Conservation (phyloP, 1,284 basidiomycete species). For the Cutaneotrichosporon sp. region DNA sequence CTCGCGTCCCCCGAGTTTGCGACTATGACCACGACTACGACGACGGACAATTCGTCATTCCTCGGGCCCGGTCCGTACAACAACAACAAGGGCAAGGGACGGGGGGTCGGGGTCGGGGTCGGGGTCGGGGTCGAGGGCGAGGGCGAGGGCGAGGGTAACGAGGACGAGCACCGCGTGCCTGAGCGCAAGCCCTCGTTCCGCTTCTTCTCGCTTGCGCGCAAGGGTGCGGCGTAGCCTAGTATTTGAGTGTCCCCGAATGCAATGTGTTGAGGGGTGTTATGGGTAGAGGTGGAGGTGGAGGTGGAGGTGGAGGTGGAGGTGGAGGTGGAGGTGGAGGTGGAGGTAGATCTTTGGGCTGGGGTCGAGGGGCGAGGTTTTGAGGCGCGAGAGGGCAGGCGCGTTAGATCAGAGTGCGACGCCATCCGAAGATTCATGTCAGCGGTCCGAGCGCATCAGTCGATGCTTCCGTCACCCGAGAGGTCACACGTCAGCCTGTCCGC, state of each 20-base stretch:
- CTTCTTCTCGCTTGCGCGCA: constrained; percentile 46
- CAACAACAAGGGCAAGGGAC: not conserved
- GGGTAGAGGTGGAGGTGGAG: not conserved
- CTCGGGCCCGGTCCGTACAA: not conserved
- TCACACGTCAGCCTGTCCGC: too few relatives aligned
- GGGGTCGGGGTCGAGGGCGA: not conserved
- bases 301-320: not conserved
- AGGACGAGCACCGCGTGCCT: constrained; percentile 19
- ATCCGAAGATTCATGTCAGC: too few relatives aligned
- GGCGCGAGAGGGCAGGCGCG: too few relatives aligned
- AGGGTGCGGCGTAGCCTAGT: constrained; percentile 21
- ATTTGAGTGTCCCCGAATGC: not conserved
- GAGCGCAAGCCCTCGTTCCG: constrained; percentile 42
- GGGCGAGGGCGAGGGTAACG: constrained; percentile 8
- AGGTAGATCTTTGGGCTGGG: too few relatives aligned
- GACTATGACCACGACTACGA: not conserved
- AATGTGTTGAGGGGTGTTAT: not conserved
- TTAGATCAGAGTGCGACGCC: too few relatives aligned
- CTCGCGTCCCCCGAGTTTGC: not conserved
- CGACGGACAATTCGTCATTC: not conserved
- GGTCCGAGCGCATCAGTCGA: too few relatives aligned
- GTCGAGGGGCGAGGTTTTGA: not conserved
- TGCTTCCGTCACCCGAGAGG: too few relatives aligned
- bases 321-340: not conserved
- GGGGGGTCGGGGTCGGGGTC: not conserved